These are phyloP conservation scores for Aspergillus aculeatinus DNA, from an alignment of 2,329 filamentous ascomycete species.

Conservation along the genomic window DNA sequence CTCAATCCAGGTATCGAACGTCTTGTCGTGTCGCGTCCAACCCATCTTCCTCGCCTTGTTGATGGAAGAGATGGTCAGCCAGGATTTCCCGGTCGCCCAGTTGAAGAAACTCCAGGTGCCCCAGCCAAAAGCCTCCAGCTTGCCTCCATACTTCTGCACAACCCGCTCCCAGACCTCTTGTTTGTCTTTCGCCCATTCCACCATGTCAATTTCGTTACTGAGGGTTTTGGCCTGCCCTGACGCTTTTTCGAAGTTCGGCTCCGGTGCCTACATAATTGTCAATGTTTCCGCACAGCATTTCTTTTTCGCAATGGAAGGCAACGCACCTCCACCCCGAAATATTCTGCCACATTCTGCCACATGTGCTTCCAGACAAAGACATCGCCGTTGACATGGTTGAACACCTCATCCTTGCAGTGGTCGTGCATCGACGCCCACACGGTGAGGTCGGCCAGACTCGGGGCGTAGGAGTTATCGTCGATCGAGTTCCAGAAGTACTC, in stretches of 20 bases:
- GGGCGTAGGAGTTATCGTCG: slow-evolving; percentile 31
- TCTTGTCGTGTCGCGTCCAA: slow-evolving; percentile 21
- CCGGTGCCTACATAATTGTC: slow-evolving; percentile 5
- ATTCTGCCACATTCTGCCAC: slow-evolving; percentile 21
- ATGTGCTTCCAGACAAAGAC: slow-evolving; percentile 29
- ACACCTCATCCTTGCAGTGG: slow-evolving; percentile 26
- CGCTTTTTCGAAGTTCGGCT: slow-evolving; percentile 17
- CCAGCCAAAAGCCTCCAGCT: slow-evolving; percentile 25
- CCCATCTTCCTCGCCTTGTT: slow-evolving; percentile 24
- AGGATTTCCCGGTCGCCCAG: slow-evolving; percentile 23
- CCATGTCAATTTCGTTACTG: slow-evolving; percentile 22
- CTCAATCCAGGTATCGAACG: slow-evolving; percentile 25
- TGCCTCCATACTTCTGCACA: slow-evolving; percentile 15
- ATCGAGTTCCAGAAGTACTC: slow-evolving; percentile 29
- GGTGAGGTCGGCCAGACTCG: slow-evolving; percentile 28
- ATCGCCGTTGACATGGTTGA: slow-evolving; percentile 32
- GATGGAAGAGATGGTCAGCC: slow-evolving; percentile 22
- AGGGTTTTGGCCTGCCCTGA: slow-evolving; percentile 12
- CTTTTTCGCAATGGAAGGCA: too few species aligned
- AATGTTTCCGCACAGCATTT: background rate
- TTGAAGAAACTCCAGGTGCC: slow-evolving; percentile 29
- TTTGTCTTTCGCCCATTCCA: slow-evolving; percentile 27
- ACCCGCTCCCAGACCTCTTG: slow-evolving; percentile 16
- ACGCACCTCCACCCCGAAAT: slow-evolving; percentile 25
- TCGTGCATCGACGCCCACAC: slow-evolving; percentile 24